Evolutionary conservation across 805 yeast species (phyloP), one percentile per base, ranked within the genome.

Genomic region (Candida adriatica): DNA sequence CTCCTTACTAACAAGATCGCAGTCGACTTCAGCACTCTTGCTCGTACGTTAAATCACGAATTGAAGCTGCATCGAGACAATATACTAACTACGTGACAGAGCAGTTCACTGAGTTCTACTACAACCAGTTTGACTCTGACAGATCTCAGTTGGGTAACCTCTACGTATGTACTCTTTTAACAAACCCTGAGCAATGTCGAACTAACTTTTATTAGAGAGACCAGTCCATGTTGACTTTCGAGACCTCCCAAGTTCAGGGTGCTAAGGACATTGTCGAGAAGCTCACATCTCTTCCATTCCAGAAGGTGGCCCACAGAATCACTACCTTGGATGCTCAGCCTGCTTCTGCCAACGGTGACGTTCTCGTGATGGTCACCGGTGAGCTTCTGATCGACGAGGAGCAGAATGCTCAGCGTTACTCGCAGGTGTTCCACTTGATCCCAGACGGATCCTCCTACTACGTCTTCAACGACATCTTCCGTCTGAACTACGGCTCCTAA

Each of bases 251-350:
- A 69, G 70, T 83, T 45, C 98, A 90, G 68, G 98, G 99, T 47
- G 84, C 94, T 37, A 79, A 80, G 66, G 80, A 69, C 51, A 92
- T 92, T 53, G 87, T 92, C 42, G 97, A 92, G 66, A 90, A 92
- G 60, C 74, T 92, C 46, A 78, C 75, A 38, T 73, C 87, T 23
- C 72, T 92, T 51, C 96, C 96, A 31, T 92, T 92, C 71, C 80
- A 73, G 58, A 87, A 87, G 64, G 96, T 92, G 36, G 80, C 75
- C 30, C 99, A 92, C 68, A 74, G 94, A 66, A 81, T 92, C 55
- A 79, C 94, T 34, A 90, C 97, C 26, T 73, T 92, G 55, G 97
- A 92, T 54, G 97, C 97, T 27, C 98, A 92, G 66, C 98, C 98
- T 30, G 95, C 94, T 23, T 81, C 95, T 36, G 85, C 94, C 37